Percentiles rank a stretch among this genome's conserved stretches.
phyloP scores from a whole-genome alignment of 2,329 filamentous ascomycete species.

The Aureobasidium sp. region DNA sequence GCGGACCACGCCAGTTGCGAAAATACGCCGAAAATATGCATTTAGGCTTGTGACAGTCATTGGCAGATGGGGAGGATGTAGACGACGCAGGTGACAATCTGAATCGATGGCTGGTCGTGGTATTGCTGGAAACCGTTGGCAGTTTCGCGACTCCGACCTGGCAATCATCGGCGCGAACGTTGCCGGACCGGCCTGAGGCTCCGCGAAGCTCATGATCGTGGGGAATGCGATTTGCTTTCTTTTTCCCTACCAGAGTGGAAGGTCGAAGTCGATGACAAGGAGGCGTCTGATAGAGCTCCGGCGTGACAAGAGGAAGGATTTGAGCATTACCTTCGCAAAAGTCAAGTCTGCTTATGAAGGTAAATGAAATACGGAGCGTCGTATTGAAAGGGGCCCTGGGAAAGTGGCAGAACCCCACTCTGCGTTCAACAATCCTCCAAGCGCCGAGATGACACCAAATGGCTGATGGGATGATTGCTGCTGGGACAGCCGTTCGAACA shows the following conservation, averaged over 20 bases:
- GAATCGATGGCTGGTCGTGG: not conserved
- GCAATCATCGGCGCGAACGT: not conserved
- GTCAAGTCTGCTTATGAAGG: not conserved
- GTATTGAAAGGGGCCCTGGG: not conserved
- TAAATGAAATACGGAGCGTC: not conserved
- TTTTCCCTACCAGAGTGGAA: not conserved
- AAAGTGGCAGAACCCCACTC: slow-evolving; percentile 8
- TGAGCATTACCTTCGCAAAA: not conserved
- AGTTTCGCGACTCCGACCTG: slow-evolving; percentile 1
- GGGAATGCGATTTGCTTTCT: not conserved
- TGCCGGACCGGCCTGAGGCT: slow-evolving; percentile 5
- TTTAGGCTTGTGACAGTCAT: no score
- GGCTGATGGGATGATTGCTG: not conserved
- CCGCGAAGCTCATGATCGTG: slow-evolving; percentile 7
- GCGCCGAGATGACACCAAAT: slow-evolving; percentile 8
- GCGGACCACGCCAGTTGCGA: no score
- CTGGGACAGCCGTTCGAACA: not conserved
- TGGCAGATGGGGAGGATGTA: no score
- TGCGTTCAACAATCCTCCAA: slow-evolving; percentile 7
- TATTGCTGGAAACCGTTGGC: not conserved
- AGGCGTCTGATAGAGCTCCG: not conserved
- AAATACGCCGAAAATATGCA: no score
- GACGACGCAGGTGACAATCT: not conserved
- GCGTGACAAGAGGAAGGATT: not conserved
- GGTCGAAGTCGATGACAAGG: not conserved